These are phyloP conservation scores for Aspergillus chevalieri DNA, from an alignment of 2,329 filamentous ascomycete genomes.

Conservation along the genomic window DNA sequence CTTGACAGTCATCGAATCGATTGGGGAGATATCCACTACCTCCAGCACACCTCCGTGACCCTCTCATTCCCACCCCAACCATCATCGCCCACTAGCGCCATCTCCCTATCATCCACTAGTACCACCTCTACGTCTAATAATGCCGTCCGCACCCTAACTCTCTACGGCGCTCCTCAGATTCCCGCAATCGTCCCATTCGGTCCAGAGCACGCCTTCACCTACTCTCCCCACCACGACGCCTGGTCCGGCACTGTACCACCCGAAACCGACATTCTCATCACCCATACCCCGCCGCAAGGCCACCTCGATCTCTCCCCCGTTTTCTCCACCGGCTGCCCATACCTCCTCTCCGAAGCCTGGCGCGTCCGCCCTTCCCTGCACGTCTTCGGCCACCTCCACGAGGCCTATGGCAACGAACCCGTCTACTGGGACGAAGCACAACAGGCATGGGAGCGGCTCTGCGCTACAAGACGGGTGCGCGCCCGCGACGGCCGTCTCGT, in stretches of 20 bases:
- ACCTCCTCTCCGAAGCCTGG: conserved; percentile 66
- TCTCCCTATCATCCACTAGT: conserved; percentile 49
- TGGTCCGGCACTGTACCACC: conserved; percentile 67
- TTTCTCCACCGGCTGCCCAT: conserved; percentile 63
- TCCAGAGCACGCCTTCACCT: conserved; percentile 70
- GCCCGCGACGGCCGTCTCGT: conserved; percentile 18
- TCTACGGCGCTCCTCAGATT: conserved; percentile 79
- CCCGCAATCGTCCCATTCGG: conserved; percentile 62
- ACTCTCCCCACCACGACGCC: conserved; percentile 57
- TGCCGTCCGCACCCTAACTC: conserved; percentile 53
- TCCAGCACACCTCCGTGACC: conserved; percentile 62
- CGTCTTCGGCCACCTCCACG: conserved; percentile 82
- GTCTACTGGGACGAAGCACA: conserved; percentile 72
- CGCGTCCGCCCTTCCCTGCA: conserved; percentile 68
- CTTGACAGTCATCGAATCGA: conserved; percentile 50
- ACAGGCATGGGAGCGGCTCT: conserved; percentile 62
- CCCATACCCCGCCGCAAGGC: conserved; percentile 70
- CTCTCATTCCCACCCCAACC: conserved; percentile 53
- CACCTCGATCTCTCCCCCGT: conserved; percentile 56
- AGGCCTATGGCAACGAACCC: conserved; percentile 62
- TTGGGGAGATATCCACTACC: conserved; percentile 65
- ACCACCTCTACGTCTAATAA: background rate
- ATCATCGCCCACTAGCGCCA: conserved; percentile 31
- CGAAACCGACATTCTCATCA: conserved; percentile 71
- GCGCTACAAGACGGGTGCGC: conserved; percentile 31